These are phyloP conservation scores for Benincasa hispida DNA, from an alignment of 306 rosid genomes.

Conservation along the genomic window DNA sequence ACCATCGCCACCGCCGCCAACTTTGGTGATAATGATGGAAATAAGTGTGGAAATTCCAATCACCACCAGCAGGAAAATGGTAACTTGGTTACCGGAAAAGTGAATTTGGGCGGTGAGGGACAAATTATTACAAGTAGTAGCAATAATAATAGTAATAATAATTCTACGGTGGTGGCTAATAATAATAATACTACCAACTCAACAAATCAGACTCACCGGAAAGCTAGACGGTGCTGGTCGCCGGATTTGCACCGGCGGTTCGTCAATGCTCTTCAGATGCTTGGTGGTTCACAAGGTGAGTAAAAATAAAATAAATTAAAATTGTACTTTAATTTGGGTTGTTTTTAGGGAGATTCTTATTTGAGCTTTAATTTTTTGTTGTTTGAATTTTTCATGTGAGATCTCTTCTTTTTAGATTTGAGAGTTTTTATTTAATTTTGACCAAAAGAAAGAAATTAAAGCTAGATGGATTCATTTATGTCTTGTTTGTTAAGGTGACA, in stretches of 20 bases:
- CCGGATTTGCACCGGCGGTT: slow-evolving; percentile 93
- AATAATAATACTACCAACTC: not conserved
- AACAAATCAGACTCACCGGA: slow-evolving; percentile 55
- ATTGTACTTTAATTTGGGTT: not conserved
- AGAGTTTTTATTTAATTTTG: not conserved
- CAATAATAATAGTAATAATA: not conserved
- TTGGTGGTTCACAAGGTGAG: slow-evolving; percentile 97
- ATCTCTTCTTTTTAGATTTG: slow-evolving; percentile 5
- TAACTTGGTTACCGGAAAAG: slow-evolving; percentile 33
- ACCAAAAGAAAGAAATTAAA: not conserved
- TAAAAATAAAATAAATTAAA: not conserved
- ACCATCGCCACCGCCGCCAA: slow-evolving; percentile 20
- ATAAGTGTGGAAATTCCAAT: not conserved
- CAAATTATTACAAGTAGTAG: slow-evolving; percentile 16
- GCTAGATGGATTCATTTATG: not conserved
- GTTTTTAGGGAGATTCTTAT: not conserved
- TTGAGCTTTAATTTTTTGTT: not conserved
- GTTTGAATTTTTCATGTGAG: not conserved
- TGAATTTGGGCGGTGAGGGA: slow-evolving; percentile 22
- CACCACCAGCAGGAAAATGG: slow-evolving; percentile 16
- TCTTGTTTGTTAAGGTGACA: too few relatives aligned
- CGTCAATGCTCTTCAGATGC: slow-evolving; percentile 96
- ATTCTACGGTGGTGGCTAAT: not conserved
- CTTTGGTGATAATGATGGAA: not conserved
- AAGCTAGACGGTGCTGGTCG: slow-evolving; percentile 98